These are phyloP conservation scores for Vigna unguiculata DNA, from an alignment of 306 rosid genomes.

Conservation along the genomic window DNA sequence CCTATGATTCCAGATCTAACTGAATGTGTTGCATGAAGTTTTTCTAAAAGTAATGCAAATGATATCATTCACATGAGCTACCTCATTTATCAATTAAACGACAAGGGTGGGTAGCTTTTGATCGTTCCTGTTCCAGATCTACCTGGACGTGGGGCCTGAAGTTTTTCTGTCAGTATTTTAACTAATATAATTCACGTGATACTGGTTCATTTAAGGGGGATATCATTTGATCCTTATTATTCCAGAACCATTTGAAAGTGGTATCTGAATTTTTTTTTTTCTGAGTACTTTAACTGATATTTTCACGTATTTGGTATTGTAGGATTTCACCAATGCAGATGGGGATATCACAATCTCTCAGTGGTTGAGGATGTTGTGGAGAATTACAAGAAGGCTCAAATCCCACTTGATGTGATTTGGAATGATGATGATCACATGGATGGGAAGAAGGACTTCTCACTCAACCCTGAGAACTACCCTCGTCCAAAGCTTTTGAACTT, in stretches of 20 bases:
- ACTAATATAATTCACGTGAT: neutral
- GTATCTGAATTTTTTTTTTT: neutral
- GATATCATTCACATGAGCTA: neutral
- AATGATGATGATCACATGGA: slow-evolving; percentile 98
- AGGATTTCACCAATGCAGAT: slow-evolving; percentile 99
- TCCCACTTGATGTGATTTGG: slow-evolving; percentile 98
- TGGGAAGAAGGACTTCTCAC: slow-evolving; percentile 84
- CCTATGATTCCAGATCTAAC: slow-evolving; percentile 6
- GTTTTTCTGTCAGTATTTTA: neutral
- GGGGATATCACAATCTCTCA: slow-evolving; percentile 98
- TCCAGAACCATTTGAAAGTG: slow-evolving; percentile 16
- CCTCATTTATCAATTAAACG: slow-evolving; percentile 3
- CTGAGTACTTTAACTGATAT: slow-evolving; percentile 18
- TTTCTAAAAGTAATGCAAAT: neutral
- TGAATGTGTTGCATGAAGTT: neutral
- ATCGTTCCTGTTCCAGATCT: neutral
- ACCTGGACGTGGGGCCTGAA: neutral
- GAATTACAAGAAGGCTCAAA: slow-evolving; percentile 81
- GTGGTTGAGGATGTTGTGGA: slow-evolving; percentile 95
- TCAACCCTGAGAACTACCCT: slow-evolving; percentile 71
- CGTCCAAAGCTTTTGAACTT: slow-evolving; percentile 86
- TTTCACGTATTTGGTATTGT: slow-evolving; percentile 37
- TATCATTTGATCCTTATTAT: slow-evolving; percentile 16
- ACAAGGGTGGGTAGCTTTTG: neutral
- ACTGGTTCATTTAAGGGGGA: neutral